Evolutionary conservation across 129 eudicot genomes (phyloP).

Genomic region (Chrysanthemum lavandulifolium): DNA sequence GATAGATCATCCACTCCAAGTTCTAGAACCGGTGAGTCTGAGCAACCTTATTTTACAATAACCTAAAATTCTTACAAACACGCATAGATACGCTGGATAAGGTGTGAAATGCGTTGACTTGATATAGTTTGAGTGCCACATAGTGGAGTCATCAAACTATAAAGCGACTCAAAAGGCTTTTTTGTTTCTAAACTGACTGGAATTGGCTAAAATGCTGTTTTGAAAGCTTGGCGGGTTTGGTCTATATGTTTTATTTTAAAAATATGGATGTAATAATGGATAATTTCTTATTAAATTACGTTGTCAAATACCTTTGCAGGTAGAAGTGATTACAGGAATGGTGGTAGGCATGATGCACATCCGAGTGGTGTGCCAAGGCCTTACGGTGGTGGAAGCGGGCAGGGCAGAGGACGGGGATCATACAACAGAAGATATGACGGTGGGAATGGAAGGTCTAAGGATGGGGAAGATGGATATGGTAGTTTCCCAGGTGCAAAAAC

Average conservation of each 20-base stretch:
- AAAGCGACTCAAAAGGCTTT: too few species aligned
- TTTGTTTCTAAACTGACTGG: too few species aligned
- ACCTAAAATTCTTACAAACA: neutral
- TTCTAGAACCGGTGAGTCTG: slow-evolving; percentile 44
- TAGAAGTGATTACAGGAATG: slow-evolving; percentile 59
- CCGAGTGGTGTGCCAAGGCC: slow-evolving; percentile 72
- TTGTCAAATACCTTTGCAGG: slow-evolving; percentile 43
- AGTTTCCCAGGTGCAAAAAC: too few species aligned
- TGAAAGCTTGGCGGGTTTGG: too few species aligned
- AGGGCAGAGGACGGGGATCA: slow-evolving; percentile 77
- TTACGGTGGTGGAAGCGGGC: slow-evolving; percentile 55
- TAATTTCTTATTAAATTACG: neutral
- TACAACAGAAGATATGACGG: slow-evolving; percentile 41
- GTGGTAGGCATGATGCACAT: slow-evolving; percentile 60
- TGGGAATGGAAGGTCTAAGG: slow-evolving; percentile 45
- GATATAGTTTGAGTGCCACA: too few species aligned
- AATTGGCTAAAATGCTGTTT: too few species aligned
- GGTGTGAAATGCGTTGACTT: neutral
- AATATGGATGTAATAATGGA: neutral
- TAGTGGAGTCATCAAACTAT: too few species aligned
- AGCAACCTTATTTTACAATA: neutral
- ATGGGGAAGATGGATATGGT: slow-evolving; percentile 37
- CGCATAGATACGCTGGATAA: neutral
- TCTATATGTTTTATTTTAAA: too few species aligned
- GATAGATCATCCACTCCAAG: slow-evolving; percentile 53